Evolutionary conservation across 805 yeast genomes (phyloP).

Genomic region (Yamadazyma scolyti): DNA sequence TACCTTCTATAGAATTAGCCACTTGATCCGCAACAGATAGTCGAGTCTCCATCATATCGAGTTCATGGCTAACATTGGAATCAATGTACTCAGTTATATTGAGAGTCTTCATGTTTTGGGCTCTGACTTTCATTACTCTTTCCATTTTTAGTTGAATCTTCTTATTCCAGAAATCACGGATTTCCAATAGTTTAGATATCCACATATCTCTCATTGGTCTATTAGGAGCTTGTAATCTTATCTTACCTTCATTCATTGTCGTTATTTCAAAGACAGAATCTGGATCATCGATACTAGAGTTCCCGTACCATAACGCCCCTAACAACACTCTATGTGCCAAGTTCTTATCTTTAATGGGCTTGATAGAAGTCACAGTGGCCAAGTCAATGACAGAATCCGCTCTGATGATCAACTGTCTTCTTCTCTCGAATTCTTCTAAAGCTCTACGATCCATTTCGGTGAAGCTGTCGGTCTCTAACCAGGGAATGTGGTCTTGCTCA

Average conservation of each 20-base stretch:
- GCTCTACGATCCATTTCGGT: conserved; percentile 53
- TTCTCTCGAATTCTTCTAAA: conserved; percentile 60
- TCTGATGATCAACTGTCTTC: conserved; percentile 49
- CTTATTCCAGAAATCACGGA: conserved; percentile 58
- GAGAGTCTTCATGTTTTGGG: conserved; percentile 43
- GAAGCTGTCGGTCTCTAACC: conserved; percentile 55
- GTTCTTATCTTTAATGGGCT: conserved; percentile 21
- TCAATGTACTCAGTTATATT: conserved; percentile 56
- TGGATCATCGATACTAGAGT: conserved; percentile 18
- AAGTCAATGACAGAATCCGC: conserved; percentile 65
- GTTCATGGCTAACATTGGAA: conserved; percentile 43
- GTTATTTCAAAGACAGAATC: conserved; percentile 54
- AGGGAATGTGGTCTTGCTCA: conserved; percentile 48
- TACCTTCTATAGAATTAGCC: conserved; percentile 52
- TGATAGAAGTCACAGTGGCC: conserved; percentile 41
- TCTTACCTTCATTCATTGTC: conserved; percentile 40
- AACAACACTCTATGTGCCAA: conserved; percentile 23
- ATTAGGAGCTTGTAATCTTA: conserved; percentile 57
- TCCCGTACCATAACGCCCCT: conserved; percentile 29
- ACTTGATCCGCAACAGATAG: conserved; percentile 48
- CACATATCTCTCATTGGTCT: conserved; percentile 54
- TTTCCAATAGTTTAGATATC: conserved; percentile 48
- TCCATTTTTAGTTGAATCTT: conserved; percentile 40
- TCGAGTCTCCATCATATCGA: conserved; percentile 48
- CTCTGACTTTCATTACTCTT: conserved; percentile 33